Conservation (phyloP, 345 rosid genomes). For the Syzygium aromaticum region DNA sequence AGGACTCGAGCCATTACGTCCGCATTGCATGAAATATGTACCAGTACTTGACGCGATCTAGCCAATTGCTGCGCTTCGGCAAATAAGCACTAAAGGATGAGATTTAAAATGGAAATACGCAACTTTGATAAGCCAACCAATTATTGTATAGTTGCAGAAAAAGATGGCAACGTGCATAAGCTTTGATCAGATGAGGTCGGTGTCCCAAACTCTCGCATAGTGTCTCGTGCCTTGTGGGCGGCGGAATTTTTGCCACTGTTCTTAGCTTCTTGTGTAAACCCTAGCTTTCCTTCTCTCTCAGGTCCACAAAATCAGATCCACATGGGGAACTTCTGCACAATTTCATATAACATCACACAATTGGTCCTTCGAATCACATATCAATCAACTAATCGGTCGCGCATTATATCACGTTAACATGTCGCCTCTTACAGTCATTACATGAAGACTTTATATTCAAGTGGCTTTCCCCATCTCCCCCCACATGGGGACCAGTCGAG, state of each 20-base stretch:
- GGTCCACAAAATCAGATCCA: not conserved
- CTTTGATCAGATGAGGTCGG: not conserved
- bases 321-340: not conserved
- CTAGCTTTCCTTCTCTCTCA: not conserved
- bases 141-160: not conserved
- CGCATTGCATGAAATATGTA: not conserved
- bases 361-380: not conserved
- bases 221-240: not conserved
- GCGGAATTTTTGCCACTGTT: not conserved
- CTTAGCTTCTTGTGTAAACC: not conserved
- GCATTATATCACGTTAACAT: not conserved
- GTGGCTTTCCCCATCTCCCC: not conserved
- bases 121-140: not conserved
- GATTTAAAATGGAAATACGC: not conserved
- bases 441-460: not conserved
- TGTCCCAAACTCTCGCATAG: not conserved
- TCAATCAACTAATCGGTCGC: not conserved
- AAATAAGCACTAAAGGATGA: not conserved
- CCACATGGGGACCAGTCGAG: not conserved
- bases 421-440: not conserved
- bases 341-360: not conserved
- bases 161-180: not conserved
- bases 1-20: accelerated
- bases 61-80: not conserved
- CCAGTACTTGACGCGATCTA: not conserved